A percentile compares a stretch with the other conserved stretches of the same genome.
These are phyloP conservation scores for Selaginella tamariscina DNA, from an alignment of 75 land plant genomes.

Conservation along the genomic window DNA sequence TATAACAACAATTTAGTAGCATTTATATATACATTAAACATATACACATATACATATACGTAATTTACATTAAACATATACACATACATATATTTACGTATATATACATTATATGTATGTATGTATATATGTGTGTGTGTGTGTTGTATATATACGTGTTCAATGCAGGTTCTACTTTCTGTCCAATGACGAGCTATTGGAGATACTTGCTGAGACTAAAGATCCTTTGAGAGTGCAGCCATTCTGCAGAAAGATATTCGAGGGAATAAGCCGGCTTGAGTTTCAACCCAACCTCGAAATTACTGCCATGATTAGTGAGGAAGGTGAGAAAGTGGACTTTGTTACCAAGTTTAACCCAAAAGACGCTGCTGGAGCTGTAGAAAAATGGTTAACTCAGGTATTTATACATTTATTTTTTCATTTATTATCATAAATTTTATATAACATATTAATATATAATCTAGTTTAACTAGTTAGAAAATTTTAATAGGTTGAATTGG, in stretches of 20 bases:
- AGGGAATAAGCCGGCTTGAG: constrained; percentile 28
- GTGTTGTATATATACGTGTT: too few species aligned
- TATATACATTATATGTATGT: too few species aligned
- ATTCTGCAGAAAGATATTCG: constrained; percentile 33
- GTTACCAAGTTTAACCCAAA: constrained; percentile 28
- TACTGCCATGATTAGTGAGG: constrained; percentile 37
- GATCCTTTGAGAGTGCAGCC: constrained; percentile 35
- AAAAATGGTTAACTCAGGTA: constrained; percentile 35
- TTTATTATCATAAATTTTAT: not conserved
- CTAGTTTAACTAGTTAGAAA: too few species aligned
- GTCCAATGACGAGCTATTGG: constrained; percentile 34
- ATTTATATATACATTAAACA: too few species aligned
- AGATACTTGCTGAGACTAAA: constrained; percentile 34
- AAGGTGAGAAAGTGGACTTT: constrained; percentile 27
- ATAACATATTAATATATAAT: too few species aligned
- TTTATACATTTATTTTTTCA: not conserved
- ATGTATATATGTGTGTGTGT: too few species aligned
- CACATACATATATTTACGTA: too few species aligned
- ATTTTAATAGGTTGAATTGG: constrained; percentile 23
- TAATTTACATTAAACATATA: too few species aligned
- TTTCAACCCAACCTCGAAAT: constrained; percentile 21
- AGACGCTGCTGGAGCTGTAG: constrained; percentile 30
- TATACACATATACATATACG: too few species aligned
- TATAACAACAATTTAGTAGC: too few species aligned
- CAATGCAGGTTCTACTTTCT: constrained; percentile 31